These are phyloP conservation scores for Phytophthora cryptogea DNA, from an alignment of 352 stramenopile species.

Conservation along the genomic window DNA sequence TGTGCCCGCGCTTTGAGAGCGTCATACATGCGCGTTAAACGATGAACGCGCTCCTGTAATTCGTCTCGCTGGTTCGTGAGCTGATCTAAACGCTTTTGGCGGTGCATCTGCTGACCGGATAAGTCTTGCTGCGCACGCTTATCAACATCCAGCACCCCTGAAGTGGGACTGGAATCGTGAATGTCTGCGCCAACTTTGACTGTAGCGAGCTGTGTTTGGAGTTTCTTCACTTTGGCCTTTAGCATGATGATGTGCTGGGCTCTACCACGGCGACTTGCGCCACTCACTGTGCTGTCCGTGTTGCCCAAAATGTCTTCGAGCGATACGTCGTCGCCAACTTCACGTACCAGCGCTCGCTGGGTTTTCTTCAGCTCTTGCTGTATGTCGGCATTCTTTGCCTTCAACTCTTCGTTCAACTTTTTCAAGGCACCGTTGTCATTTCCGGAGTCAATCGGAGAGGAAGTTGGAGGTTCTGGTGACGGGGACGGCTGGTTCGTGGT, in stretches of 20 bases:
- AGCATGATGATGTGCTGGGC: slow-evolving; percentile 88
- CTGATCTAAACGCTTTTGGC: slow-evolving; percentile 67
- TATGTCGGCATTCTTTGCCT: slow-evolving; percentile 55
- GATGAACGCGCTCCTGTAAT: slow-evolving; percentile 56
- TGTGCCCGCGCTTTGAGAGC: slow-evolving; percentile 64
- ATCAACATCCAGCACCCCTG: slow-evolving; percentile 51
- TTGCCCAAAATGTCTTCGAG: slow-evolving; percentile 59
- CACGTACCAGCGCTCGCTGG: slow-evolving; percentile 65
- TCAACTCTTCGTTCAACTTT: slow-evolving; percentile 73
- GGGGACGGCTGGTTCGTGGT: slow-evolving; percentile 1
- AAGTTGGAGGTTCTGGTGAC: not conserved
- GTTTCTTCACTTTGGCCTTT: slow-evolving; percentile 81
- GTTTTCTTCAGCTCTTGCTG: slow-evolving; percentile 73
- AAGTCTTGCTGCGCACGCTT: slow-evolving; percentile 70
- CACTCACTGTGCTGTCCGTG: slow-evolving; percentile 20
- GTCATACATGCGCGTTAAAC: slow-evolving; percentile 67
- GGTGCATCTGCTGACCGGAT: slow-evolving; percentile 51
- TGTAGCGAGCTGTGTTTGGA: slow-evolving; percentile 45
- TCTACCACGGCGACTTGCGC: slow-evolving; percentile 49
- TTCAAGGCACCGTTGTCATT: slow-evolving; percentile 19
- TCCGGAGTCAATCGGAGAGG: not conserved
- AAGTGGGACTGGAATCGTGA: not conserved
- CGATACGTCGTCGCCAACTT: slow-evolving; percentile 60
- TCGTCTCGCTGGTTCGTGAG: slow-evolving; percentile 60
- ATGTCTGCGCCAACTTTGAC: not conserved